Evolutionary conservation across 345 rosid species (phyloP), one percentile per base, ranked within the genome.

Genomic region (Citrus medica): DNA sequence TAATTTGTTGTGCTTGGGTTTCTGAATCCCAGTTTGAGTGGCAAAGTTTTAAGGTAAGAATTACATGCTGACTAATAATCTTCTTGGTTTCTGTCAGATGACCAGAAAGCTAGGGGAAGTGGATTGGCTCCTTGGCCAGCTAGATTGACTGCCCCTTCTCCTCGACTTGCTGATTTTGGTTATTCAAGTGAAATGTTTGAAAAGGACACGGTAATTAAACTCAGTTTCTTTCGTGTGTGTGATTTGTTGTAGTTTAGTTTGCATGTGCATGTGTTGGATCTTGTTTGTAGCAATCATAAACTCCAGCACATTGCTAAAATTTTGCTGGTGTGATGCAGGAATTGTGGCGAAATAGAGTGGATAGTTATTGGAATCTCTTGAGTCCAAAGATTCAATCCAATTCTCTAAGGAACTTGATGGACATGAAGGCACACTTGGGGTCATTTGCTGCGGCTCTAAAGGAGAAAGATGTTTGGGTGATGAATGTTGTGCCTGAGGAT

Each of bases 51-150:
- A 7, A 27, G 38, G 14, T 30, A 63, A 62, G 61, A 42, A 40
- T 9, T 64, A 37, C 67, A 24, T 73, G 33, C 70, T 78, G 28
- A 79, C 81, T 69, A 55, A 53, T 76, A 46, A 60, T 25, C 30
- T 63, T 53, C 48, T 33, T 82, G 61, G 68, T 74, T 83, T 48
- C 64, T 51, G 48, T 82, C 84, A 94, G 99, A 89, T 85, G 92
- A 89, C 79, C 98, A 94, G 24, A 85, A 76, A 81, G 89, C 84
- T 27, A 86, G 88, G 82, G 99, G 98, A 66, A 93, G 98, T 85
- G 98, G 92, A 38, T 89, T 96, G 88, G 94, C 97, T 76, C 98
- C 99, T 58, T 96, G 99, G 99, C 99, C 99, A 22, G 92, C 98
- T 76, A 89, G 99, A 71, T 74, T 90, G 86, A 94, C 90, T 53